Percentiles rank a stretch among this genome's conserved stretches.
These are phyloP conservation scores for Triangularia setosa DNA, from an alignment of 2,329 filamentous ascomycete genomes.

Conservation along the genomic window DNA sequence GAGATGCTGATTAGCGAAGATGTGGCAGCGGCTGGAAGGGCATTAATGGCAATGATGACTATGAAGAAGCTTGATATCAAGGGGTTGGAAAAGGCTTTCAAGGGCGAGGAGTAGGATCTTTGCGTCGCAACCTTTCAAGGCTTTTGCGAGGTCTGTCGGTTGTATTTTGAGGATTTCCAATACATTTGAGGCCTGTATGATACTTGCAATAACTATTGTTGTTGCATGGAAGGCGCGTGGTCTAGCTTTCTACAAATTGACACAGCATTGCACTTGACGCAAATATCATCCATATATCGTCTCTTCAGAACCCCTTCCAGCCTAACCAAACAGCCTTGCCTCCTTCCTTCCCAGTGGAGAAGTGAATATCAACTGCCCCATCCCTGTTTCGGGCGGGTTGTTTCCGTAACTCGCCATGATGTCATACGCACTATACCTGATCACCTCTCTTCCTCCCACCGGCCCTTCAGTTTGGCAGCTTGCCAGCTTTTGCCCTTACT, in stretches of 20 bases:
- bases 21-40: constrained; percentile 31
- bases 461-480: not conserved
- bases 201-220: too few species aligned
- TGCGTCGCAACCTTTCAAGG: too few species aligned
- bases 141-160: too few species aligned
- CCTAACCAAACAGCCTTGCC: constrained; percentile 16
- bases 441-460: not conserved
- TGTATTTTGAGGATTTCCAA: too few species aligned
- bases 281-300: not conserved
- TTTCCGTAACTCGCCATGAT: constrained; percentile 7
- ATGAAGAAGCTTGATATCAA: constrained; percentile 43
- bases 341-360: constrained; percentile 8
- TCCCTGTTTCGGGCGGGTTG: constrained; percentile 8
- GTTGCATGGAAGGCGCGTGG: too few species aligned
- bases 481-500: not conserved
- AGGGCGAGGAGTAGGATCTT: constrained; percentile 18
- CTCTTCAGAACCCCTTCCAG: constrained; percentile 8
- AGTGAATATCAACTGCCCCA: constrained; percentile 10
- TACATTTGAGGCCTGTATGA: too few species aligned
- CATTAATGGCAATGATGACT: constrained; percentile 36
- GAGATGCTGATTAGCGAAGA: constrained; percentile 35
- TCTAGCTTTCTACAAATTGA: not conserved
- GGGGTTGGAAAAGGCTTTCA: constrained; percentile 35
- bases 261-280: not conserved
- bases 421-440: constrained; percentile 12